Base-by-base conservation (phyloP, 2,329 filamentous ascomycete species). In the Colletotrichum spinosum region DNA sequence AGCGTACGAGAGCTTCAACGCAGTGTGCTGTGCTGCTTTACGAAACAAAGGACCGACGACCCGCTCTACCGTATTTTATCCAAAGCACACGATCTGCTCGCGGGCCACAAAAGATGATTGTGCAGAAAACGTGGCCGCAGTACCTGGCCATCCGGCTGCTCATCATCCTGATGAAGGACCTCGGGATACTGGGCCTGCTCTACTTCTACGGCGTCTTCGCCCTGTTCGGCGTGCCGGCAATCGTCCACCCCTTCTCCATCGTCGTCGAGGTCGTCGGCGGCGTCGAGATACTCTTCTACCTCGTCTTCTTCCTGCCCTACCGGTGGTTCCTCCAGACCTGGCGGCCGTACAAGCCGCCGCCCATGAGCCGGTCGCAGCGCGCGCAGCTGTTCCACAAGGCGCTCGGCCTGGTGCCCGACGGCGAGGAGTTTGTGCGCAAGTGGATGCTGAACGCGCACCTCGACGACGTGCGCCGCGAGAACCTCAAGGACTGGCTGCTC, bases 401-500 rank as follows among this genome's bases (percentile, higher is more conserved):
- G 2, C 33, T 65, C 51, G 55, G 39, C 12, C 57, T 65, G 58
- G 83, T 88, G 12, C 77, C 82, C 1, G 81, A 89, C 70, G 79
- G 81, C 0, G 81, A 84, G 42, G 77, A 73, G 41, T 90, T 86
- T 68, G 65, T 90, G 35, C 76, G 73, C 55, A 83, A 80, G 68
- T 90, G 88, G 88, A 89, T 90, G 70, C 74, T 84, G 33, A 83
- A 83, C 35, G 85, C 86, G 8, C 76, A 81, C 13, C 52, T 77
- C 3, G 75, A 79, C 35, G 85, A 88, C 35, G 85, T 90, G 50
- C 81, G 82, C 59, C 77, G 81, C 12, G 86, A 89, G 38, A 88
- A 90, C 71, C 70, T 90, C 55, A 86, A 85, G 73, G 84, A 88
- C 59, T 89, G 88, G 71, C 79, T 87, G 17, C 75, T 81, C n/a